phyloP scores from a whole-genome alignment of 2,329 filamentous ascomycete genomes.

The Mycosphaerella sp. region DNA sequence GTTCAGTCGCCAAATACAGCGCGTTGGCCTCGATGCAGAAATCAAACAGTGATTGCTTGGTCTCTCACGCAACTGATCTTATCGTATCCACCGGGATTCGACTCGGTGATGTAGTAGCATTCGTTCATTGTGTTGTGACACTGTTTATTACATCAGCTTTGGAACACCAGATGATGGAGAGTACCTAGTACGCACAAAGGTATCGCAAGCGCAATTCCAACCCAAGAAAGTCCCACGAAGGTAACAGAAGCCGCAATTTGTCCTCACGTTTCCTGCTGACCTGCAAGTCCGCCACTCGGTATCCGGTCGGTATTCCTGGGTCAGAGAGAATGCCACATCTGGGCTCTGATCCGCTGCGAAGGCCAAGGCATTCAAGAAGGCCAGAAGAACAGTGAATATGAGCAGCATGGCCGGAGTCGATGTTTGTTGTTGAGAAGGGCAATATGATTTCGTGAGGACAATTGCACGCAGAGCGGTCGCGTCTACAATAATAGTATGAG shows the following conservation, averaged over 20 bases:
- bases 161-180: not conserved
- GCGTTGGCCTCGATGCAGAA: not conserved
- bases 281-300: constrained; percentile 4
- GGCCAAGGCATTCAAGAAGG: not conserved
- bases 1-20: not conserved
- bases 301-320: constrained; percentile 6
- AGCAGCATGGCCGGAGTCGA: constrained; percentile 1
- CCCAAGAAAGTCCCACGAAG: constrained; percentile 6
- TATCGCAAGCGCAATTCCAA: constrained; percentile 11
- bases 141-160: not conserved
- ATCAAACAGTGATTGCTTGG: not conserved
- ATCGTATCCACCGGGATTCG: constrained; percentile 4
- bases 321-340: constrained; percentile 6
- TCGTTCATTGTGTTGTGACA: constrained; percentile 8
- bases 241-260: constrained; percentile 12
- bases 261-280: not conserved
- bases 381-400: not conserved
- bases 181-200: not conserved
- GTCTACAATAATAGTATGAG: constrained; percentile 3
- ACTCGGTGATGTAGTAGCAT: constrained; percentile 7
- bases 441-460: too few relatives aligned
- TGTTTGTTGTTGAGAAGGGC: not conserved
- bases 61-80: constrained; percentile 7
- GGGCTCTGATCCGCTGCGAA: constrained; percentile 7
- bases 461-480: not conserved